Evolutionary conservation across 305 asterid species (phyloP), one percentile per base, ranked within the genome.

Genomic region (Fraxinus dipetala): DNA sequence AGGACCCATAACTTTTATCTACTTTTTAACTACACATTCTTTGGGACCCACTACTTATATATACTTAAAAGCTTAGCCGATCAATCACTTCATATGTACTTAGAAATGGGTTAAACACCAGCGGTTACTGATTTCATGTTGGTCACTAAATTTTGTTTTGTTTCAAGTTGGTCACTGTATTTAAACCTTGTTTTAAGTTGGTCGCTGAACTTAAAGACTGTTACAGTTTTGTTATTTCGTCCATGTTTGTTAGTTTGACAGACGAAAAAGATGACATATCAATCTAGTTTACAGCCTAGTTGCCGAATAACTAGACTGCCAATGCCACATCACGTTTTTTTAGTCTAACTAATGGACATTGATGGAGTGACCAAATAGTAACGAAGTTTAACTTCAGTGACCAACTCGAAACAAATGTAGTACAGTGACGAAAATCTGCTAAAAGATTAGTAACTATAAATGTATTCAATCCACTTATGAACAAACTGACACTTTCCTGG

Each of bases 401-500:
- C 10, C 28, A 69, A 69, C 75, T 69, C 6, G 75, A 69, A 69
- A 69, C 18, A 69, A 69, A 28, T 28, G 20, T 11, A 31, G 40
- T 30, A 5, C 22, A 14, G 24, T 70, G 45, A 13, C 11, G 26
- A 31, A 70, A 22, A 70, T 70, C 20, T 70, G 76, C 43, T 70
- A 16, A 70, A 30, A 70, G 9, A 22, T 70, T 70, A 70, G 45
- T 30, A 7, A 70, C 76, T 26, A 70, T 32, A 10, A 70, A 31
- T 70, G 26, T 32, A 31, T 16, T 70, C 36, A 70, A n/a, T 18
- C 13, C 10, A 32, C 24, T 30, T 32, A 16, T 2, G 76, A 70
- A 5, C 5, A 22, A 11, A 72, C 78, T 85, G 10, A 87, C 87
- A 38, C 32, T 54, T 34, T 69, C 84, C 2, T 77, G 20, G 18